Percentiles rank a stretch among this genome's conserved stretches.
phyloP scores from a whole-genome alignment of 2,329 filamentous ascomycete species.

The Monosporascus sp. region DNA sequence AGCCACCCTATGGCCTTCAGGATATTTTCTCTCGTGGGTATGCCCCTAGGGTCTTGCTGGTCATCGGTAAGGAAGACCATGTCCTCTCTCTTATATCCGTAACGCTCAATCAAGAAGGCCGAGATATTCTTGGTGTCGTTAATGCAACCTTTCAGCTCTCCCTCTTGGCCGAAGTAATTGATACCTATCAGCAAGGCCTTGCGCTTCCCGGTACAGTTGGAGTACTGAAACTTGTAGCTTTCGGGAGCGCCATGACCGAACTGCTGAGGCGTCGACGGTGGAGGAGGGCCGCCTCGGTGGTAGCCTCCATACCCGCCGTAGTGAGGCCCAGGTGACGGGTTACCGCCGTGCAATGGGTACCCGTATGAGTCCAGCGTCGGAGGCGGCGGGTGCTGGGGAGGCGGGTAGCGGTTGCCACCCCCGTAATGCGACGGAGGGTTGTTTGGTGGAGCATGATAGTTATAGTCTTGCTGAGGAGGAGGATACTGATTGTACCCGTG shows the following conservation, averaged over 20 bases:
- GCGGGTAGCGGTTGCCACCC: conserved; percentile 16
- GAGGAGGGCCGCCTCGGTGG: conserved; percentile 33
- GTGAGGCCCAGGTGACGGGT: background rate
- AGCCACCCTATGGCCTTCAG: conserved; percentile 72
- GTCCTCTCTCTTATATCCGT: conserved; percentile 70
- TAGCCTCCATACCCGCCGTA: conserved; percentile 22
- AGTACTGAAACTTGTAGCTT: conserved; percentile 70
- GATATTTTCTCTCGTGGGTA: conserved; percentile 73
- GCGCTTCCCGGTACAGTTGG: conserved; percentile 65
- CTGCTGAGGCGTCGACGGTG: conserved; percentile 45
- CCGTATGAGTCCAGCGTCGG: conserved; percentile 41
- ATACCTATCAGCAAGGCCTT: conserved; percentile 75
- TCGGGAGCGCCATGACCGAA: conserved; percentile 65
- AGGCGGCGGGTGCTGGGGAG: conserved; percentile 34
- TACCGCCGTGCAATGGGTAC: conserved; percentile 30
- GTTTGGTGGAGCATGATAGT: conserved; percentile 7
- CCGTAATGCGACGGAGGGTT: conserved; percentile 9
- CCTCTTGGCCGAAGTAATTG: conserved; percentile 72
- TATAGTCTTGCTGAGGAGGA: conserved; percentile 12
- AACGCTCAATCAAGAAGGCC: conserved; percentile 60
- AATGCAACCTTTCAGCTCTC: conserved; percentile 71
- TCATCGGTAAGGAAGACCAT: conserved; percentile 78
- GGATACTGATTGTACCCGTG: conserved; percentile 21
- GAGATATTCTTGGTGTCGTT: conserved; percentile 78
- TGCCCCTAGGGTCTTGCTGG: conserved; percentile 62